Conservation (phyloP, 225 moss, liverwort and hornwort genomes). For the Ulota crispa region DNA sequence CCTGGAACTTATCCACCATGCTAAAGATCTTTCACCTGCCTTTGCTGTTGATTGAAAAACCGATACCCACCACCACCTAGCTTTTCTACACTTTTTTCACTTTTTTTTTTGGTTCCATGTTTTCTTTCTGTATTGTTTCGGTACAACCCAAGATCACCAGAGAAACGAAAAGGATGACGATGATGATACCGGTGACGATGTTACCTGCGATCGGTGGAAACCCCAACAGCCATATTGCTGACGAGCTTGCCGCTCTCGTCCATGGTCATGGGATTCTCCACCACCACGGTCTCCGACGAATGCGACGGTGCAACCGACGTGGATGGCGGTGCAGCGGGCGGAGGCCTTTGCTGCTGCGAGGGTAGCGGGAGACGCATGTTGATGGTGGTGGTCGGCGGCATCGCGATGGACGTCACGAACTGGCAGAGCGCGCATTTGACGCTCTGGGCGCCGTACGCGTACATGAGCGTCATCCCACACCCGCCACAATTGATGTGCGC, state of each 20-base stretch:
- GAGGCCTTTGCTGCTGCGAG: slow-evolving; percentile 24
- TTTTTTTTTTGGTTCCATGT: not conserved
- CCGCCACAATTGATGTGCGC: slow-evolving; percentile 68
- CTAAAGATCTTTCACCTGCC: slow-evolving; percentile 27
- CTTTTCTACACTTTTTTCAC: not conserved
- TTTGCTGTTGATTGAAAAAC: slow-evolving; percentile 10
- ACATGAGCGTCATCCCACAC: slow-evolving; percentile 65
- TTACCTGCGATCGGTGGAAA: slow-evolving; percentile 68
- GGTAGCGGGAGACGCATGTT: slow-evolving; percentile 41
- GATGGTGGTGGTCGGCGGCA: slow-evolving; percentile 12
- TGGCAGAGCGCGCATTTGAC: slow-evolving; percentile 80
- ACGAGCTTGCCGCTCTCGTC: slow-evolving; percentile 82
- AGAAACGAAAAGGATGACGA: not conserved
- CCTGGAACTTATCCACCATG: slow-evolving; percentile 18
- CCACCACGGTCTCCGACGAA: slow-evolving; percentile 65
- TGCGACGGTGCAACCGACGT: slow-evolving; percentile 7
- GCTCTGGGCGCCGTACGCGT: slow-evolving; percentile 59
- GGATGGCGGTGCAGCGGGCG: not conserved
- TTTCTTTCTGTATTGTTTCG: not conserved
- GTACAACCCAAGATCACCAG: slow-evolving; percentile 19
- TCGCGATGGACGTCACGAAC: slow-evolving; percentile 66
- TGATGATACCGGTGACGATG: not conserved
- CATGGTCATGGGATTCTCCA: slow-evolving; percentile 92
- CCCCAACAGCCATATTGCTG: slow-evolving; percentile 79
- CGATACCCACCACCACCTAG: slow-evolving; percentile 33